Percentiles rank a stretch among this genome's conserved stretches.
phyloP scores from a whole-genome alignment of 2,329 filamentous ascomycete genomes.

The Alternaria sp. region DNA sequence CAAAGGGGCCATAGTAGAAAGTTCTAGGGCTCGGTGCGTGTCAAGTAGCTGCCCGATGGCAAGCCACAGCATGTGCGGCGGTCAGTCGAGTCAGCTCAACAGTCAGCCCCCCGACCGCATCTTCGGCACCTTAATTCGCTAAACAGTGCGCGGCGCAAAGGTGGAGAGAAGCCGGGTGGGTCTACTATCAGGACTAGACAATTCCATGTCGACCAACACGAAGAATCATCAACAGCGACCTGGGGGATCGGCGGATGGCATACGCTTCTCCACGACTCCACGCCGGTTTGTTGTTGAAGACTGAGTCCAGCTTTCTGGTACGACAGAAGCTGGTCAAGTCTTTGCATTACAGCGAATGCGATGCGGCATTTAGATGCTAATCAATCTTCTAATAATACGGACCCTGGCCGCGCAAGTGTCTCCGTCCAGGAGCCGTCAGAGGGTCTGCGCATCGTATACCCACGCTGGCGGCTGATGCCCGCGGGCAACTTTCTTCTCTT shows the following conservation, averaged over 20 bases:
- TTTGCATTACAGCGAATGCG: constrained; percentile 3
- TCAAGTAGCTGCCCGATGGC: constrained; percentile 19
- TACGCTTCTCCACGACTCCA: constrained; percentile 16
- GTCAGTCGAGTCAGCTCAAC: constrained; percentile 20
- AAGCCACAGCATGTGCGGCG: constrained; percentile 15
- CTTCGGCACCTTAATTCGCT: constrained; percentile 21
- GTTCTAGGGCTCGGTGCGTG: constrained; percentile 9
- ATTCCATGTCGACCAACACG: constrained; percentile 6
- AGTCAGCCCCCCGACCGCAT: constrained; percentile 24
- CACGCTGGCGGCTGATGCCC: background rate
- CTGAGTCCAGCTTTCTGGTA: background rate
- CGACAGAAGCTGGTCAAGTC: background rate
- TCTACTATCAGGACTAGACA: constrained; percentile 16
- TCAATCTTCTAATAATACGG: background rate
- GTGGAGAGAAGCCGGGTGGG: constrained; percentile 23
- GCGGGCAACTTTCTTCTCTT: background rate
- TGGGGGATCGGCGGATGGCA: constrained; percentile 21
- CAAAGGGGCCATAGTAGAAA: constrained; percentile 15
- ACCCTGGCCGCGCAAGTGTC: constrained; percentile 2
- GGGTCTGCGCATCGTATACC: background rate
- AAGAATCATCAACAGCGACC: background rate
- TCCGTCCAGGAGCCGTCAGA: background rate
- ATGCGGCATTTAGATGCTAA: background rate
- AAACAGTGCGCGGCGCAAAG: constrained; percentile 14
- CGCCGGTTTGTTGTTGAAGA: background rate